Evolutionary conservation across 2,329 filamentous ascomycete species (phyloP), one percentile per base, ranked within the genome.

Genomic region (Cladosporium sp.): DNA sequence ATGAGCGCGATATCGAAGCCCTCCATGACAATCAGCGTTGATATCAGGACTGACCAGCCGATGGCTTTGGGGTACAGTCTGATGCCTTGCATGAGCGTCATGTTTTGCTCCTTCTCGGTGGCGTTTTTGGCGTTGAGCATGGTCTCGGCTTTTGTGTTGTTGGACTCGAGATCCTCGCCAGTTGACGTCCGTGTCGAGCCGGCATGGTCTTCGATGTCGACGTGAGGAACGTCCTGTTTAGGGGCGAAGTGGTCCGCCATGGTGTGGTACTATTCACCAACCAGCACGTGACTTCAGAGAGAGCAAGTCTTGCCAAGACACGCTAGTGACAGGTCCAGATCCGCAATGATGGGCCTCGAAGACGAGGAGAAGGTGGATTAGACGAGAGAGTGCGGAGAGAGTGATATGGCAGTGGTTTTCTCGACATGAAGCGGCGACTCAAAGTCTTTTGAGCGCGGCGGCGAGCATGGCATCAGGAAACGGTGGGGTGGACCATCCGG

Each of bases 21-120:
- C 78, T 96, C 92, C 93, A 97, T 97, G 72, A 87, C 88, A 73
- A 96, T 95, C 76, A 91, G 93, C 0, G 91, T 94, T n/a, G 90
- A 94, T 77, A 97, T 93, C 66, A 96, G 81, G 59, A 96, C 74
- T 71, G 89, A 92, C 91, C 92, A 97, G 25, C 81, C 85, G 65
- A 96, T 89, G 25, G 93, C 93, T 81, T 96, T 94, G 66, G 92
- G 92, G 75, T 97, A 97, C 28, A 95, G 83, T 74, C 83, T 87
- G 76, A 96, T 84, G 68, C 91, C 92, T 80, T 96, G 87, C 76
- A 85, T 74, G 65, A 96, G 81, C 14, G 79, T 81, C 81, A 84
- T 83, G 58, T 75, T 79, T 66, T 81, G 80, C 69, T 84, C 82
- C 65, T 81, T 82, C 53, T 82, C 80, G 5, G 80, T 80, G 16